A percentile compares a stretch with the other conserved stretches of the same genome.
These are phyloP conservation scores for Aspergillus thermomutatus DNA, from an alignment of 2,329 filamentous ascomycete species.

Conservation along the genomic window DNA sequence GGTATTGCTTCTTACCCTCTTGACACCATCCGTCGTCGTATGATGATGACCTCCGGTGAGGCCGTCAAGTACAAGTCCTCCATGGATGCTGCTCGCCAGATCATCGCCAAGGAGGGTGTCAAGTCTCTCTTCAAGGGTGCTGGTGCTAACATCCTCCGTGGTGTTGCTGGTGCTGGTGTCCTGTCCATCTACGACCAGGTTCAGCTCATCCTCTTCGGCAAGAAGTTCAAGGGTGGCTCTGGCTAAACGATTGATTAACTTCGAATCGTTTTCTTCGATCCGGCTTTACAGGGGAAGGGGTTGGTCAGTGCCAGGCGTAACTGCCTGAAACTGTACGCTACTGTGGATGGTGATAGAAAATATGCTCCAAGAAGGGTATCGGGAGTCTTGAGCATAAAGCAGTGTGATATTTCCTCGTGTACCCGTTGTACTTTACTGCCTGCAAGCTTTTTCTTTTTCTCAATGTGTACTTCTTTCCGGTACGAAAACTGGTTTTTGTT, in stretches of 20 bases:
- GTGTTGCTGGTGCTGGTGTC: constrained; percentile 99
- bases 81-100: constrained; percentile 92
- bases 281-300: constrained; percentile 24
- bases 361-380: constrained; percentile 42
- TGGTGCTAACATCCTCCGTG: constrained; percentile 99
- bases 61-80: constrained; percentile 99
- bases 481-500: constrained; percentile 2
- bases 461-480: constrained; percentile 23
- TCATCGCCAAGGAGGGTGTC: constrained; percentile 93
- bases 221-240: constrained; percentile 66
- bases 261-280: constrained; percentile 14
- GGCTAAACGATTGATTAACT: constrained; percentile 28
- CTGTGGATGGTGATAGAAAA: constrained; percentile 38
- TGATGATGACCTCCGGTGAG: constrained; percentile 98
- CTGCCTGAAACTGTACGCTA: constrained; percentile 25
- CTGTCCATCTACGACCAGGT: constrained; percentile 99
- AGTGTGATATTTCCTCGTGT: constrained; percentile 42
- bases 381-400: constrained; percentile 45
- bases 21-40: constrained; percentile 99
- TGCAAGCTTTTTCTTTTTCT: constrained; percentile 43
- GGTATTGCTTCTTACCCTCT: constrained; percentile 99
- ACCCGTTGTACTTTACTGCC: constrained; percentile 49
- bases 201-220: constrained; percentile 99
- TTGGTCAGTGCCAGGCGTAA: constrained; percentile 25
- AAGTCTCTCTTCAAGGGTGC: constrained; percentile 99